These are phyloP conservation scores for Arachis stenosperma DNA, from an alignment of 306 rosid species.

Conservation along the genomic window DNA sequence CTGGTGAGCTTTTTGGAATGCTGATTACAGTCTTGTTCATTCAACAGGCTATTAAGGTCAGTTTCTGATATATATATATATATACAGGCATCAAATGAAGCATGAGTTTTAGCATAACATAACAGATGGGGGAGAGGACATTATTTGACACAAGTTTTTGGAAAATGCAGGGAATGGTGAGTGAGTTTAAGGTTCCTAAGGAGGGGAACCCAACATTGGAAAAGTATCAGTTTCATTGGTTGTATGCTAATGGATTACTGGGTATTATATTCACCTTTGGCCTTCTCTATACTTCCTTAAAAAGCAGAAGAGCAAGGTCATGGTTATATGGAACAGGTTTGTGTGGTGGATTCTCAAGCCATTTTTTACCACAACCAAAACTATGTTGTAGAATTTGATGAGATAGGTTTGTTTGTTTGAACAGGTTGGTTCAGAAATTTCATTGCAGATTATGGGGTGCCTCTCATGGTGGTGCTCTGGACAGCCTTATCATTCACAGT, in stretches of 20 bases:
- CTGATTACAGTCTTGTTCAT: slow-evolving; percentile 79
- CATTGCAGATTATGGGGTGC: slow-evolving; percentile 85
- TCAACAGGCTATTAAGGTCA: slow-evolving; percentile 88
- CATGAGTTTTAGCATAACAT: slow-evolving; percentile 7
- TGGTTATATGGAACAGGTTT: slow-evolving; percentile 89
- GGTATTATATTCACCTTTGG: slow-evolving; percentile 77
- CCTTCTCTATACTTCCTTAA: slow-evolving; percentile 71
- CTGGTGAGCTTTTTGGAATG: slow-evolving; percentile 90
- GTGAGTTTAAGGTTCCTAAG: slow-evolving; percentile 71
- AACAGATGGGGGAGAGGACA: slow-evolving; percentile 6
- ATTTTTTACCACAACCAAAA: not conserved
- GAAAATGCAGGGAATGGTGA: slow-evolving; percentile 62
- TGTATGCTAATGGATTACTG: slow-evolving; percentile 75
- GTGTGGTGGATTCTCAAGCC: slow-evolving; percentile 24
- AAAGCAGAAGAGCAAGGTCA: slow-evolving; percentile 82
- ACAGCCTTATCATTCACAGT: slow-evolving; percentile 65
- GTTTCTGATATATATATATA: slow-evolving; percentile 7
- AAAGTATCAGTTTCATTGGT: slow-evolving; percentile 60
- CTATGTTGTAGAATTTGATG: slow-evolving; percentile 6
- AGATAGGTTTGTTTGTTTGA: slow-evolving; percentile 8
- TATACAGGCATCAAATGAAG: not conserved
- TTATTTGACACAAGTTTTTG: slow-evolving; percentile 14
- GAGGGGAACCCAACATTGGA: slow-evolving; percentile 49
- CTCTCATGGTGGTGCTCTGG: slow-evolving; percentile 81
- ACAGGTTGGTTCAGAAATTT: slow-evolving; percentile 75